A percentile compares a stretch with the other conserved stretches of the same genome.
phyloP scores from a whole-genome alignment of 2,329 filamentous ascomycete genomes.

The Camptophora hylomeconis region DNA sequence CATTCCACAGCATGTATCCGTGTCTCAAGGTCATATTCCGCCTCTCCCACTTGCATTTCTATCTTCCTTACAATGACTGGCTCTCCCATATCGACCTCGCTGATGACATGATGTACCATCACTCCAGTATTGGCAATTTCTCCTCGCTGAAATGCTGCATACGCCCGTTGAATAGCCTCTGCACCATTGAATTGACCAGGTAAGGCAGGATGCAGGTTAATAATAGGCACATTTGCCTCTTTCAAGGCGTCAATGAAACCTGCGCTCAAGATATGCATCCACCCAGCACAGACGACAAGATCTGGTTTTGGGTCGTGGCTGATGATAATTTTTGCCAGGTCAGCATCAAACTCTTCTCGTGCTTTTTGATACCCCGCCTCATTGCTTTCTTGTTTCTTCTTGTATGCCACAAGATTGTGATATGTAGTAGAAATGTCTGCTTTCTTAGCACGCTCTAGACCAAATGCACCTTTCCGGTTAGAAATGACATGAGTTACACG shows the following conservation, averaged over 20 bases:
- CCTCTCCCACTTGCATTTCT: constrained; percentile 49
- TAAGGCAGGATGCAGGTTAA: constrained; percentile 70
- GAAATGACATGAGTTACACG: constrained; percentile 52
- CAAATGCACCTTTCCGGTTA: constrained; percentile 52
- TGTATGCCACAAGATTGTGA: constrained; percentile 69
- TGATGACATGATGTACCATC: constrained; percentile 79
- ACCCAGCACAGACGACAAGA: constrained; percentile 69
- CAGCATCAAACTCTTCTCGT: constrained; percentile 59
- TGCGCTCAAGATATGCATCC: constrained; percentile 70
- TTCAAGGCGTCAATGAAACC: constrained; percentile 58
- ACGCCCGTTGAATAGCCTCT: constrained; percentile 65
- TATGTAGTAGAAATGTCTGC: constrained; percentile 60
- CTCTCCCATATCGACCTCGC: constrained; percentile 65
- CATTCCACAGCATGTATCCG: constrained; percentile 69
- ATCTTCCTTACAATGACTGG: constrained; percentile 62
- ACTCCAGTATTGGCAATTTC: constrained; percentile 60
- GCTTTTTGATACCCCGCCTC: constrained; percentile 37
- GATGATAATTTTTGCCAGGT: constrained; percentile 57
- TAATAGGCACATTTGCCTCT: constrained; percentile 50
- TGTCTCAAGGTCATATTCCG: constrained; percentile 51
- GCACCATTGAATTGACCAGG: constrained; percentile 66
- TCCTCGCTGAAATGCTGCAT: constrained; percentile 56
- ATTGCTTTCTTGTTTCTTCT: constrained; percentile 51
- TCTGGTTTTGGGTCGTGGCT: constrained; percentile 45
- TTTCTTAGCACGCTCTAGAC: constrained; percentile 46